A percentile compares a stretch with the other conserved stretches of the same genome.
These are phyloP conservation scores for Kwoniella mangroviensis DNA, from an alignment of 768 basidiomycete genomes.

Conservation along the genomic window DNA sequence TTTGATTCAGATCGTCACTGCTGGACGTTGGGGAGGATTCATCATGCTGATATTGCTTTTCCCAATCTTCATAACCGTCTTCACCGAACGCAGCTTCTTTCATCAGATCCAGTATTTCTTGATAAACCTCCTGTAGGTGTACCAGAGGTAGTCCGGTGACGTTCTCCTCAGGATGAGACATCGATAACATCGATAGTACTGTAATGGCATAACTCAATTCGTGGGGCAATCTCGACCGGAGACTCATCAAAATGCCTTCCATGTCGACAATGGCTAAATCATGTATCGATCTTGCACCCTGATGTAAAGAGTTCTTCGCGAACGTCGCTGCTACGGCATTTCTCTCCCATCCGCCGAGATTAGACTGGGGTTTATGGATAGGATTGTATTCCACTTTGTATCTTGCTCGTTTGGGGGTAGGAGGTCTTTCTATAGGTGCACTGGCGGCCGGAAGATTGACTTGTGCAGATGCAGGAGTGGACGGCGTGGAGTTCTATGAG, in stretches of 20 bases:
- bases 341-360: constrained; percentile 80
- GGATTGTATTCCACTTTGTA: constrained; percentile 90
- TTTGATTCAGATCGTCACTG: constrained; percentile 64
- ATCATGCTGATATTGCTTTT: background rate
- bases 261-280: constrained; percentile 90
- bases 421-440: constrained; percentile 22
- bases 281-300: constrained; percentile 71
- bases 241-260: constrained; percentile 88
- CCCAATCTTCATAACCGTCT: constrained; percentile 54
- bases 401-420: constrained; percentile 60
- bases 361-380: constrained; percentile 73
- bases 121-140: constrained; percentile 77
- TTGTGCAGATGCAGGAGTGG: constrained; percentile 20
- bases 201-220: constrained; percentile 91
- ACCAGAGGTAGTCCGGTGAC: constrained; percentile 60
- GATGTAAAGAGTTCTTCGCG: constrained; percentile 61
- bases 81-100: constrained; percentile 75
- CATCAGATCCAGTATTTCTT: constrained; percentile 83
- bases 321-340: constrained; percentile 70
- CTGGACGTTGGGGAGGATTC: constrained; percentile 11
- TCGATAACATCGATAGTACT: constrained; percentile 70
- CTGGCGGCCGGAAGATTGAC: background rate
- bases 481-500: constrained; percentile 18
- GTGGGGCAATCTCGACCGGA: constrained; percentile 79
- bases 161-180: constrained; percentile 54